These are phyloP conservation scores for Mortierella claussenii DNA, from an alignment of 192 early-diverging fungal species.

Conservation along the genomic window DNA sequence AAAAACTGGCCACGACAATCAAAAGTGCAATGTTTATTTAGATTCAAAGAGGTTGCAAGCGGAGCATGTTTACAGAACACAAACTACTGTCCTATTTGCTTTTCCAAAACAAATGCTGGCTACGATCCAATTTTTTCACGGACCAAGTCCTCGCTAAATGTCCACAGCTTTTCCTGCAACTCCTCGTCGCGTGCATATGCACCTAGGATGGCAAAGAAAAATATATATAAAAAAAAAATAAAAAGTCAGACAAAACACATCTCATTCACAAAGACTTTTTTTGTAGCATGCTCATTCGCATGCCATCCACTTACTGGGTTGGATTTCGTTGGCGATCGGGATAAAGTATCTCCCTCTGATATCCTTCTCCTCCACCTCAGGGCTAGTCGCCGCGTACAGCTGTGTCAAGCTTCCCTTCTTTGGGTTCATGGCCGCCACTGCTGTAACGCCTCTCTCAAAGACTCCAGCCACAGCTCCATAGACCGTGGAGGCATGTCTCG, in stretches of 20 bases:
- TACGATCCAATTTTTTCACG: conserved; percentile 9
- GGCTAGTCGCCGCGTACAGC: conserved; percentile 61
- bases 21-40: too few species aligned
- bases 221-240: neutral
- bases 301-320: conserved; percentile 8
- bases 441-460: neutral
- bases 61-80: too few species aligned
- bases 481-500: neutral
- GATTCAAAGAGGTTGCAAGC: too few species aligned
- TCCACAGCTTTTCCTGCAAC: conserved; percentile 19
- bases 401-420: conserved; percentile 56
- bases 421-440: conserved; percentile 4
- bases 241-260: neutral
- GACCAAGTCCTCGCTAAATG: conserved; percentile 20
- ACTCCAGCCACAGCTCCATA: neutral
- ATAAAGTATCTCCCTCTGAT: conserved; percentile 32
- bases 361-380: conserved; percentile 58
- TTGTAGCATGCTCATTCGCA: too few species aligned
- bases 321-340: conserved; percentile 23
- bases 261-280: neutral
- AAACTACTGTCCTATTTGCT: too few species aligned
- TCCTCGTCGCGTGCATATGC: conserved; percentile 15
- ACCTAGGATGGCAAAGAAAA: neutral
- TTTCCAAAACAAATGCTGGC: too few species aligned
- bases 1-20: too few species aligned